phyloP scores from a whole-genome alignment of 441 rosid genomes.

The Manihot esculenta region DNA sequence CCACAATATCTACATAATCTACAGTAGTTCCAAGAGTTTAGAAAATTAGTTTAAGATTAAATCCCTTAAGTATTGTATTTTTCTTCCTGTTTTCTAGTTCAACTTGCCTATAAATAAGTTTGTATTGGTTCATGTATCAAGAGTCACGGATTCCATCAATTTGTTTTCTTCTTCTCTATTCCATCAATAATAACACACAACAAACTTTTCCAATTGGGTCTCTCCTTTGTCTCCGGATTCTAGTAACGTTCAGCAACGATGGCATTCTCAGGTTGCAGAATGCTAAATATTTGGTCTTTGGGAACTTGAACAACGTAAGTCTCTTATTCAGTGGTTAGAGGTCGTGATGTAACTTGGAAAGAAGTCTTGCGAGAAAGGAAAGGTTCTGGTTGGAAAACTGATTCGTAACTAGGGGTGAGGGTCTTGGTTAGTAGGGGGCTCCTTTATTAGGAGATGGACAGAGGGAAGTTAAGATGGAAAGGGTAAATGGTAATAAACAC shows the following conservation, averaged over 20 bases:
- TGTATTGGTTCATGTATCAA: too few relatives aligned
- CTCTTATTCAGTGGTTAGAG: neutral
- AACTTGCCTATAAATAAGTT: too few relatives aligned
- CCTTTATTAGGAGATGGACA: slow-evolving; percentile 44
- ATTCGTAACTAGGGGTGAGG: neutral
- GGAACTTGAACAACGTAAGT: slow-evolving; percentile 47
- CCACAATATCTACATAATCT: too few relatives aligned
- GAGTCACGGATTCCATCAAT: too few relatives aligned
- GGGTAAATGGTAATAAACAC: neutral
- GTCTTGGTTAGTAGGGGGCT: slow-evolving; percentile 30
- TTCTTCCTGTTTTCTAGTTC: too few relatives aligned
- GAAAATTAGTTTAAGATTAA: too few relatives aligned
- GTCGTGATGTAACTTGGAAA: neutral
- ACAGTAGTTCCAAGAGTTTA: too few relatives aligned
- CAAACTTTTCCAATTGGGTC: neutral
- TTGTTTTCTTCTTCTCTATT: too few relatives aligned
- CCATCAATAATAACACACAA: slow-evolving; percentile 12
- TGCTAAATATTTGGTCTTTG: slow-evolving; percentile 44
- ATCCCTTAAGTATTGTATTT: too few relatives aligned
- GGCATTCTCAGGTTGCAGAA: slow-evolving; percentile 38
- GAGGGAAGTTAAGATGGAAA: slow-evolving; percentile 14
- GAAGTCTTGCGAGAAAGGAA: slow-evolving; percentile 6
- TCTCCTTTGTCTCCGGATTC: slow-evolving; percentile 2
- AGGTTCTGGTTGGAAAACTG: neutral
- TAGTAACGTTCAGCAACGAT: slow-evolving; percentile 25